Base-by-base conservation (phyloP, 1,139 yeast genomes). In the Kluyveromyces marxianus region DNA sequence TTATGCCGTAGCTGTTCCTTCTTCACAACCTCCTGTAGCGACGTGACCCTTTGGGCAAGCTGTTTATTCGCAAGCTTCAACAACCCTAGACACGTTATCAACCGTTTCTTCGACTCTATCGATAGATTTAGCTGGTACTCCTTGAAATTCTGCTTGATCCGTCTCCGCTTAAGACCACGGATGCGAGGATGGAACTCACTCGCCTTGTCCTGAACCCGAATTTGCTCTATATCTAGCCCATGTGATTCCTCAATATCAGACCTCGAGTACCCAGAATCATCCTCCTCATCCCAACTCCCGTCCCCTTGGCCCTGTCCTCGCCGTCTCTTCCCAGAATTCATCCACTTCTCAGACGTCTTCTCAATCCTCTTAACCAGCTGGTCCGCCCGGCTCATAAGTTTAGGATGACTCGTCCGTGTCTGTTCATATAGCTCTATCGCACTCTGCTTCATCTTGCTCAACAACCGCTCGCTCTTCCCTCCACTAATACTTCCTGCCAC, bases 51-150 rank as follows among this genome's bases (percentile, higher is more conserved):
- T 37, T 74, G 66, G 35, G 79, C 79, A 29, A 87, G 74, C 50
- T 81, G 83, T 51, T 79, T 82, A 58, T 84, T 87, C 6, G 96
- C 95, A 41, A 85, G 71, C 59, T 83, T 79, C 49, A 87, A 70
- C 50, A 88, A 69, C 50, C 83, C 87, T 47, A 87, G 69, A 55
- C 94, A 82, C 48, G 87, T 81, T 43, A 86, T 78, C 44, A 87
- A 65, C 50, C 88, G 74, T 54, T 79, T 80, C 51, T 81, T 79
- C 3, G 89, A 81, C 56, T 86, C 95, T 44, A 74, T 71, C 1
- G 83, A 74, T 57, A 78, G 67, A 40, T 59, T 66, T 21, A 76
- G 57, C 46, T 61, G 58, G 39, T 59, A 61, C 35, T 60, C 66
- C 43, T 58, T 61, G n/a, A 62, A 46, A 45, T 61, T 61, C 31